These are phyloP conservation scores for Trichoderma sp. DNA, from an alignment of 2,329 filamentous ascomycete species.

Conservation along the genomic window DNA sequence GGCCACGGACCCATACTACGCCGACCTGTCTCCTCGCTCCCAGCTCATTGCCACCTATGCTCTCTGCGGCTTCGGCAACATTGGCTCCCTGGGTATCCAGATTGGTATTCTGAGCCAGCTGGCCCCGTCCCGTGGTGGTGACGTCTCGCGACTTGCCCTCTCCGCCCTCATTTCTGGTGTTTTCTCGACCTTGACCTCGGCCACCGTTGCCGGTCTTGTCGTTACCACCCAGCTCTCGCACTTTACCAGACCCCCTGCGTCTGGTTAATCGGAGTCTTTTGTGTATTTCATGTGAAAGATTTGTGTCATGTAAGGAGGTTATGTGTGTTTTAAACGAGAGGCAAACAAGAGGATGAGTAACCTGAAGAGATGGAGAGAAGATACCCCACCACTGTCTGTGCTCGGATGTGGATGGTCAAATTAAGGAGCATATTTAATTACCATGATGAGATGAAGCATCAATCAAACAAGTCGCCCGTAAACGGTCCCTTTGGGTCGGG, in stretches of 20 bases:
- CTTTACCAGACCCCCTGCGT: conserved; percentile 13
- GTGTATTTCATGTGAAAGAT: not conserved
- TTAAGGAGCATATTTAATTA: conserved; percentile 6
- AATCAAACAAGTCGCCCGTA: conserved; percentile 1
- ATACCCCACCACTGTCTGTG: conserved; percentile 13
- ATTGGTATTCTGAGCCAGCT: conserved; percentile 85
- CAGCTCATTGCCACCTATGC: conserved; percentile 82
- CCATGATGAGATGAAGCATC: not conserved
- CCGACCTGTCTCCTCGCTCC: conserved; percentile 63
- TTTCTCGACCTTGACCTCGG: conserved; percentile 73
- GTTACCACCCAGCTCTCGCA: conserved; percentile 48
- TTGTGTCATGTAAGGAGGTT: not conserved
- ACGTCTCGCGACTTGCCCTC: conserved; percentile 71
- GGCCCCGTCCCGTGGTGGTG: conserved; percentile 67
- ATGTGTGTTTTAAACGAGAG: not conserved
- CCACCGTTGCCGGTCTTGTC: conserved; percentile 73
- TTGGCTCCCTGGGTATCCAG: conserved; percentile 82
- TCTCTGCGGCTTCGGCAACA: conserved; percentile 80
- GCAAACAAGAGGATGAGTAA: not conserved
- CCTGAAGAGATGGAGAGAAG: not conserved
- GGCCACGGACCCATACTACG: conserved; percentile 53
- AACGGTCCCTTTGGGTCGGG: not conserved
- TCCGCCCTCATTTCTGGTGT: conserved; percentile 77
- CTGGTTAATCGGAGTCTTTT: not conserved
- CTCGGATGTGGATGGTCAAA: conserved; percentile 14